Evolutionary conservation across 2,329 filamentous ascomycete genomes (phyloP).

Genomic region (Samsoniella hepiali): DNA sequence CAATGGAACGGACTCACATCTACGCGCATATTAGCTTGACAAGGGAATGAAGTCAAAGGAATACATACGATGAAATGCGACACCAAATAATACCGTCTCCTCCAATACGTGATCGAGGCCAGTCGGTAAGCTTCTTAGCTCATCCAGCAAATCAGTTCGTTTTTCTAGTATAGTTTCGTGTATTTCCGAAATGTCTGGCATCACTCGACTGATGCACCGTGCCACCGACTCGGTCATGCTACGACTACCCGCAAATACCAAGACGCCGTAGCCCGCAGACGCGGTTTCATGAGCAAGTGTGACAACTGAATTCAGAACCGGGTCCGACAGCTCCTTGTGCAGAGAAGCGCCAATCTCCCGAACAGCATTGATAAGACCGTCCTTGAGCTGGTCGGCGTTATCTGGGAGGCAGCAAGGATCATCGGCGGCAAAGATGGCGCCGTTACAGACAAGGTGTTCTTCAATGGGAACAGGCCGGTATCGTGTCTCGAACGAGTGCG

Average conservation of each 20-base stretch:
- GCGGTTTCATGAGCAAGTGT: conserved; percentile 67
- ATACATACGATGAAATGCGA: conserved; percentile 68
- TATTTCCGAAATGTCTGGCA: conserved; percentile 51
- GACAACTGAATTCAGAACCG: conserved; percentile 67
- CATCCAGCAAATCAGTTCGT: conserved; percentile 61
- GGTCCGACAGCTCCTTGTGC: conserved; percentile 60
- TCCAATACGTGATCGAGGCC: conserved; percentile 65
- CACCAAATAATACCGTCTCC: conserved; percentile 62
- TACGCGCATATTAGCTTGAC: conserved; percentile 21
- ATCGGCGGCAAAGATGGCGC: conserved; percentile 61
- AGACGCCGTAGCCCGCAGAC: conserved; percentile 63
- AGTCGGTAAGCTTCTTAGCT: conserved; percentile 62
- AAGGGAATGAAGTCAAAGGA: neutral
- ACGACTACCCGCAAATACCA: conserved; percentile 72
- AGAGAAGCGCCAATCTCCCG: conserved; percentile 53
- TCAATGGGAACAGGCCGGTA: conserved; percentile 74
- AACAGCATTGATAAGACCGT: conserved; percentile 33
- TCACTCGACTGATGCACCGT: conserved; percentile 62
- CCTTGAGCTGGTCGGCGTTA: conserved; percentile 50
- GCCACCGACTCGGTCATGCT: conserved; percentile 65
- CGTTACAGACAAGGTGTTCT: conserved; percentile 70
- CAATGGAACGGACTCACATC: conserved; percentile 34
- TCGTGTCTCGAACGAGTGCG: conserved; percentile 67
- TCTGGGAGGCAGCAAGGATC: conserved; percentile 55
- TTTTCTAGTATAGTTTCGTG: conserved; percentile 50